Evolutionary conservation across 768 basidiomycete genomes (phyloP).

Genomic region (Lactifluus hygrophoroides): DNA sequence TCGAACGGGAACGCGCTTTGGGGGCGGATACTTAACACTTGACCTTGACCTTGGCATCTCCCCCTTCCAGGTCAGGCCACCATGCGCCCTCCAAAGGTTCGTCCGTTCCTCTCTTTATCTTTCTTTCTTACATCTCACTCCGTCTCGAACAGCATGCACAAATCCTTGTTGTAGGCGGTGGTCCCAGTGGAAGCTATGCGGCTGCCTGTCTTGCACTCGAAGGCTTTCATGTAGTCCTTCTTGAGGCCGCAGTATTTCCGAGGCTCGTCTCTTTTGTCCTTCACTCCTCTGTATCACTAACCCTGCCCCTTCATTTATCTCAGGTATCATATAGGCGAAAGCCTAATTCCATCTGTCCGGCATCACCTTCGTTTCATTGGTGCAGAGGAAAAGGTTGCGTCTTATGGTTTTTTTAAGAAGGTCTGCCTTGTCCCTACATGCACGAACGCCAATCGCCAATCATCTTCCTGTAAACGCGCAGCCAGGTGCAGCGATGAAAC

Average conservation of each 20-base stretch:
- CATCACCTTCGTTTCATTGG: slow-evolving; percentile 46
- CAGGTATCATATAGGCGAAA: slow-evolving; percentile 44
- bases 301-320: neutral
- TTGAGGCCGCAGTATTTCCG: slow-evolving; percentile 50
- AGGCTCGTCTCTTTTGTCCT: slow-evolving; percentile 29
- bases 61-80: neutral
- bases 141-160: slow-evolving; percentile 23
- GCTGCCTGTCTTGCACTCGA: slow-evolving; percentile 49
- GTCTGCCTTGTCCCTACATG: slow-evolving; percentile 23
- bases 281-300: neutral
- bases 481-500: slow-evolving; percentile 56
- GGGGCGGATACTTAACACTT: neutral
- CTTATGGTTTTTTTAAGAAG: slow-evolving; percentile 41
- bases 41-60: neutral
- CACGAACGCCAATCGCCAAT: neutral
- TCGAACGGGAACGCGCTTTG: too few relatives aligned
- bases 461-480: slow-evolving; percentile 21
- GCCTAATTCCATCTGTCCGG: slow-evolving; percentile 41
- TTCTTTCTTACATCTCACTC: neutral
- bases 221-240: slow-evolving; percentile 46
- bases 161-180: slow-evolving; percentile 50
- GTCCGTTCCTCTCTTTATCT: neutral
- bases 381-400: slow-evolving; percentile 35
- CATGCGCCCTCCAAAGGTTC: slow-evolving; percentile 13
- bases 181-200: slow-evolving; percentile 50